Evolutionary conservation across 2,329 filamentous ascomycete genomes (phyloP).

Genomic region (Immersiporthe knoxdaviesiana): DNA sequence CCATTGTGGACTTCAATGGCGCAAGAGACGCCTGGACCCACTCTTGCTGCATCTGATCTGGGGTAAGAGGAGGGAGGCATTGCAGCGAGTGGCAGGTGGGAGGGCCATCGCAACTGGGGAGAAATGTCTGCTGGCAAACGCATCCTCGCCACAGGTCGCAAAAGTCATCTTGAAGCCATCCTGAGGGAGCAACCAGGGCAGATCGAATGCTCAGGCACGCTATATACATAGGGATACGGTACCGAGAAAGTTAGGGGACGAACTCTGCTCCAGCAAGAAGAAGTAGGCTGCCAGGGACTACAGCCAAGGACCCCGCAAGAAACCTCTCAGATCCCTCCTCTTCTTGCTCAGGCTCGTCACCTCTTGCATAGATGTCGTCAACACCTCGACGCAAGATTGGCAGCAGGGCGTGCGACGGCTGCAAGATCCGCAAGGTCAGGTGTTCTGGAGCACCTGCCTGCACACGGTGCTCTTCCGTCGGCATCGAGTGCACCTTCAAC

Average conservation of each 20-base stretch:
- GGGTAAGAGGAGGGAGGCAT: conserved; percentile 16
- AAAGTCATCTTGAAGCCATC: conserved; percentile 2
- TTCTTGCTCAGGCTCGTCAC: neutral
- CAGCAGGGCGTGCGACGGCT: conserved; percentile 53
- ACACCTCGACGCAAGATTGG: conserved; percentile 38
- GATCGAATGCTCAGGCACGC: conserved; percentile 1
- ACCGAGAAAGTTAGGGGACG: conserved; percentile 13
- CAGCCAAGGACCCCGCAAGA: neutral
- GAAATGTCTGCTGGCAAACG: neutral
- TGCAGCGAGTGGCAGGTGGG: too few relatives aligned
- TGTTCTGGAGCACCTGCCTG: conserved; percentile 54
- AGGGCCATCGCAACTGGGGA: too few relatives aligned
- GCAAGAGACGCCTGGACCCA: conserved; percentile 18
- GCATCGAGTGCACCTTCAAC: conserved; percentile 55
- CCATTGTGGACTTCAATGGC: conserved; percentile 25
- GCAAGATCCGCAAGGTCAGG: conserved; percentile 56
- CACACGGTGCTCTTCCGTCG: conserved; percentile 46
- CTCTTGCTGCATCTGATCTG: conserved; percentile 18
- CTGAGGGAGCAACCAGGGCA: conserved; percentile 9
- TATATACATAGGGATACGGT: neutral
- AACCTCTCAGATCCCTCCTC: neutral
- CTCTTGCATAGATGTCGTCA: conserved; percentile 14
- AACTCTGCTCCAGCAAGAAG: conserved; percentile 7
- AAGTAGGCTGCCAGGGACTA: conserved; percentile 16
- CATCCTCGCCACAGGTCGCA: conserved; percentile 17